phyloP scores from a whole-genome alignment of 108 stramenopile genomes.

The Cafeteria roenbergensis region DNA sequence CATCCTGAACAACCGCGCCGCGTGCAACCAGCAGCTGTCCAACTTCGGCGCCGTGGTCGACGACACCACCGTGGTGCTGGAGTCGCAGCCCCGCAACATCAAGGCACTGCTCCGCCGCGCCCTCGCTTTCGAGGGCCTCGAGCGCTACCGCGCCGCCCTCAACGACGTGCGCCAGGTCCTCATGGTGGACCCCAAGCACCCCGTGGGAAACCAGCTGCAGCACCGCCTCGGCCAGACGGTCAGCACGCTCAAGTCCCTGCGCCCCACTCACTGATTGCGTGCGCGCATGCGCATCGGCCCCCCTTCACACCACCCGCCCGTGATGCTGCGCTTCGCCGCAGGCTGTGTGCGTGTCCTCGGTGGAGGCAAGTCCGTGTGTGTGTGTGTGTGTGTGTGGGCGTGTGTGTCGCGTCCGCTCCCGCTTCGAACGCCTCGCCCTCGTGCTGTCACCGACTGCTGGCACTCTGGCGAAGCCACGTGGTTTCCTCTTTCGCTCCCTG shows the following conservation, averaged over 20 bases:
- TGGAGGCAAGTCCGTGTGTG: too few relatives aligned
- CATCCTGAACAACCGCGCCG: conserved; percentile 19
- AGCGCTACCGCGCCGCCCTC: conserved; percentile 5
- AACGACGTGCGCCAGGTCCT: conserved; percentile 12
- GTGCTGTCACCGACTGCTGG: too few relatives aligned
- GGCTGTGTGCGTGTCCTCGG: too few relatives aligned
- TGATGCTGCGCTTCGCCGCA: too few relatives aligned
- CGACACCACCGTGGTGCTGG: conserved; percentile 16
- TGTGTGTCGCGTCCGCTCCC: too few relatives aligned
- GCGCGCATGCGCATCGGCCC: too few relatives aligned
- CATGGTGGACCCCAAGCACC: background rate
- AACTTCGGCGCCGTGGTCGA: conserved; percentile 3
- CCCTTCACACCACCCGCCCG: too few relatives aligned
- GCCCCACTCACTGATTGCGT: too few relatives aligned
- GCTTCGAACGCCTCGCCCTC: too few relatives aligned
- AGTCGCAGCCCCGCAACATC: conserved; percentile 19
- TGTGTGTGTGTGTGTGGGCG: too few relatives aligned
- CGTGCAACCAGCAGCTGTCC: conserved; percentile 6
- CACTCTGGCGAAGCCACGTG: too few relatives aligned
- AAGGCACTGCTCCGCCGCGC: conserved; percentile 26
- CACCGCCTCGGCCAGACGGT: conserved; percentile 1
- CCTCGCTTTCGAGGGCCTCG: conserved; percentile 7
- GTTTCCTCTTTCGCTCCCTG: too few relatives aligned
- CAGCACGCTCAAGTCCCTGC: background rate
- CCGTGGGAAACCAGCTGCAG: background rate